Evolutionary conservation across 768 basidiomycete species (phyloP).

Genomic region (Amanita jacksonii): DNA sequence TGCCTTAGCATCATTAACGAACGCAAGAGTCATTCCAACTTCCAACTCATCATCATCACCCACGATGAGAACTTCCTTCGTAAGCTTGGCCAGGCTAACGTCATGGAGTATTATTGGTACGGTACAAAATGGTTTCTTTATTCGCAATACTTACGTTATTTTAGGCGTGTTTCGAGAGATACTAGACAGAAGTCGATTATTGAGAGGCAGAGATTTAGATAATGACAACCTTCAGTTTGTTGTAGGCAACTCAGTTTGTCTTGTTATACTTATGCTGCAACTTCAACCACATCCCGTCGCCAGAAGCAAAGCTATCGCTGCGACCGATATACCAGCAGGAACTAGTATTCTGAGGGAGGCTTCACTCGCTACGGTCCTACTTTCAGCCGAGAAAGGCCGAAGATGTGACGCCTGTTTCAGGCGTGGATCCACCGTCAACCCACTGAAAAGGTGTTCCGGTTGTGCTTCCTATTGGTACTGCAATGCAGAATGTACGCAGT

Average conservation of each 20-base stretch:
- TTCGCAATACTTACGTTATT: neutral
- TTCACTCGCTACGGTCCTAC: conserved; percentile 38
- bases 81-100: conserved; percentile 81
- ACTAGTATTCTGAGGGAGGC: conserved; percentile 34
- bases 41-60: conserved; percentile 95
- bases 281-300: conserved; percentile 39
- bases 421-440: conserved; percentile 16
- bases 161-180: conserved; percentile 73
- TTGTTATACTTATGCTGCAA: conserved; percentile 14
- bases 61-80: conserved; percentile 94
- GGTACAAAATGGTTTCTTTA: conserved; percentile 16
- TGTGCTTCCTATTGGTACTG: conserved; percentile 75
- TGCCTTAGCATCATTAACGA: conserved; percentile 81
- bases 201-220: conserved; percentile 59
- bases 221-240: too few species aligned
- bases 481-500: conserved; percentile 43
- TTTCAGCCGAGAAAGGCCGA: conserved; percentile 46
- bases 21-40: conserved; percentile 79
- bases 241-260: too few species aligned
- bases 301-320: conserved; percentile 42
- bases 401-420: conserved; percentile 62
- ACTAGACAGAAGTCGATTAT: conserved; percentile 71
- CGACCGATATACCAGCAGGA: conserved; percentile 31
- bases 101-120: conserved; percentile 95
- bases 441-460: conserved; percentile 49